Evolutionary conservation across 2,329 filamentous ascomycete genomes (phyloP), one percentile per base, ranked within the genome.

Genomic region (Eurotiales sp.): DNA sequence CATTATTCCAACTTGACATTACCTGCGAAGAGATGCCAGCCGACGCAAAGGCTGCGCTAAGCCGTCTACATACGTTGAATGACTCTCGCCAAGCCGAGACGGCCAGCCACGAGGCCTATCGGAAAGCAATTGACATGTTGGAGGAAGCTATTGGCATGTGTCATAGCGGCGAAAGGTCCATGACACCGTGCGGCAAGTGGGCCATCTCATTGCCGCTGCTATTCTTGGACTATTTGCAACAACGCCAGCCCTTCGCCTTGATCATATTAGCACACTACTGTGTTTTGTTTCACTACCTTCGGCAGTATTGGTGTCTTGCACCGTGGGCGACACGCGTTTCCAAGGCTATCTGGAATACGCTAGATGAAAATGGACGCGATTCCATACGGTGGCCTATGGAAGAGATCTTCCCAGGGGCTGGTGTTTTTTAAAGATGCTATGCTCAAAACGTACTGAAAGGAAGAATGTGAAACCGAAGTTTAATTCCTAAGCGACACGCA

Each of bases 311-410:
- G 86, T 88, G 84, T 80, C 69, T 87, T 8, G 77, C 82, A 30
- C 84, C 84, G 36, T 84, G 86, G 60, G 78, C 83, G 15, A 77
- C 79, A 14, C 77, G 82, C 50, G 84, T 88, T 59, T 80, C 87
- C 7, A 80, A 82, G 63, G 84, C 84, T 17, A 76, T 87, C 19
- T 69, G 66, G 64, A 52, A 56, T 29, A 53, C 62, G 14, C 40
- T 70, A 40, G 63, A 67, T 47, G 60, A 61, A 29, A 51, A 59
- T 41, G 68, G 64, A 64, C 65, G 60, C 49, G 60, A 63, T 3
- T 48, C 65, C 39, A 45, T 64, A 14, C 56, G 62, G 19, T 63
- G 60, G 60, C 61, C 64, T 7, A 67, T 69, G 65, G 53, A 52
- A 32, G 59, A 60, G 19, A 61, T 65, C 17, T 61, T 67, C 30